phyloP scores from a whole-genome alignment of 495 filamentous ascomycete genomes.

The Pseudevernia furfuracea region DNA sequence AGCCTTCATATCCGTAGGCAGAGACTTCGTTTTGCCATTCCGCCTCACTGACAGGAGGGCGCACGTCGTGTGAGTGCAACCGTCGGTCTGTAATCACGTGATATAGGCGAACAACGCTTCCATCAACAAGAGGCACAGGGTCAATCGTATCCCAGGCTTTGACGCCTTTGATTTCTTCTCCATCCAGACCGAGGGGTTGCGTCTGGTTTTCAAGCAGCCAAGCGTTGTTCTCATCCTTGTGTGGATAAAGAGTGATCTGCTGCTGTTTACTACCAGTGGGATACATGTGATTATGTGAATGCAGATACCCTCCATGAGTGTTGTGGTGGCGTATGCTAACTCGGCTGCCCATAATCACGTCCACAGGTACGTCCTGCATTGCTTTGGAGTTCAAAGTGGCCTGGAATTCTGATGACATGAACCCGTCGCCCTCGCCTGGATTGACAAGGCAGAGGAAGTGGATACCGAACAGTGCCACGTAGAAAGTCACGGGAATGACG shows the following conservation, averaged over 20 bases:
- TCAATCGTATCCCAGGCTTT: slow-evolving; percentile 72
- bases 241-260: slow-evolving; percentile 94
- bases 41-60: slow-evolving; percentile 93
- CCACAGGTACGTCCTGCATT: slow-evolving; percentile 90
- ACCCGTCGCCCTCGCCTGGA: slow-evolving; percentile 94
- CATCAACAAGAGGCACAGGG: slow-evolving; percentile 67
- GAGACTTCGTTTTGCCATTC: slow-evolving; percentile 99
- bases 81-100: slow-evolving; percentile 76
- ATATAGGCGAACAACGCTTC: slow-evolving; percentile 71
- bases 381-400: slow-evolving; percentile 91
- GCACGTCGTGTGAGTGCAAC: slow-evolving; percentile 92
- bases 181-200: slow-evolving; percentile 70
- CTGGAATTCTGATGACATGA: slow-evolving; percentile 99
- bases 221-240: slow-evolving; percentile 97
- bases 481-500: slow-evolving; percentile 80
- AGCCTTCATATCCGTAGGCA: slow-evolving; percentile 95
- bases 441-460: slow-evolving; percentile 91
- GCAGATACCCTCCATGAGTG: slow-evolving; percentile 94
- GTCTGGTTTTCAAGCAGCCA: slow-evolving; percentile 94
- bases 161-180: slow-evolving; percentile 66
- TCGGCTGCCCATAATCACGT: slow-evolving; percentile 81
- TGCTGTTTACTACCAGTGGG: slow-evolving; percentile 96
- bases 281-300: slow-evolving; percentile 96
- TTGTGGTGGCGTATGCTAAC: slow-evolving; percentile 86
- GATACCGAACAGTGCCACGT: slow-evolving; percentile 91